phyloP scores from a whole-genome alignment of 2,329 filamentous ascomycete species.

The Leptographium procerum region DNA sequence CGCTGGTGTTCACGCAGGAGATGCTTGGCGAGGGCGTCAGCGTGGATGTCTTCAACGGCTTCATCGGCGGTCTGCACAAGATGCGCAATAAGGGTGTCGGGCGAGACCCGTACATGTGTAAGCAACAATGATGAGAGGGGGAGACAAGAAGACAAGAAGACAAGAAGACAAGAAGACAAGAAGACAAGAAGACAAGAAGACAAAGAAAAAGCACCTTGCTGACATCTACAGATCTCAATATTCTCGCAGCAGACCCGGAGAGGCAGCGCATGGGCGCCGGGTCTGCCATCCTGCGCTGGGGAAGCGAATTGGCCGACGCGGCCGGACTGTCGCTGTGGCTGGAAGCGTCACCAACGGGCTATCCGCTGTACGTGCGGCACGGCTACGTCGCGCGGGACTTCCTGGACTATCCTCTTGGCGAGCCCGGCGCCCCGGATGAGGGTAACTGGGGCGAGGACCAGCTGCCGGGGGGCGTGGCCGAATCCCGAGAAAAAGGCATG shows the following conservation, averaged over 20 bases:
- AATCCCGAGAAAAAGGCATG: slow-evolving; percentile 12
- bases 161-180: too few relatives aligned
- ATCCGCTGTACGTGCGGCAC: slow-evolving; percentile 17
- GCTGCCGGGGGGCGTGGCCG: slow-evolving; percentile 13
- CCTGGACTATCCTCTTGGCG: slow-evolving; percentile 15
- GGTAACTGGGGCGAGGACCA: slow-evolving; percentile 17
- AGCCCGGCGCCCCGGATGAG: slow-evolving; percentile 11
- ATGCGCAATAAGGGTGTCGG: slow-evolving; percentile 11
- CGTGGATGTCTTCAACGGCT: slow-evolving; percentile 13
- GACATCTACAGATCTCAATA: slow-evolving; percentile 13
- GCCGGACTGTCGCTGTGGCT: slow-evolving; percentile 15
- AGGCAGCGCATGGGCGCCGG: slow-evolving; percentile 18
- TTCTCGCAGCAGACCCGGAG: slow-evolving; percentile 14
- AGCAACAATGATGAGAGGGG: neutral
- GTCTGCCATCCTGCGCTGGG: slow-evolving; percentile 16
- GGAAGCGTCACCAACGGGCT: slow-evolving; percentile 18
- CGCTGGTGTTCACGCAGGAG: slow-evolving; percentile 8
- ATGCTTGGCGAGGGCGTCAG: slow-evolving; percentile 14
- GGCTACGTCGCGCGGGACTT: slow-evolving; percentile 17
- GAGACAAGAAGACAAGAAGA: neutral
- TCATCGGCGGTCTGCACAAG: slow-evolving; percentile 15
- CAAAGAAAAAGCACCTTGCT: neutral
- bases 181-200: neutral
- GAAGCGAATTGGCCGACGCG: slow-evolving; percentile 16
- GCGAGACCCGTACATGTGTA: slow-evolving; percentile 17